Evolutionary conservation across 305 asterid genomes (phyloP), one percentile per base, ranked within the genome.

Genomic region (Euphrasia arctica): DNA sequence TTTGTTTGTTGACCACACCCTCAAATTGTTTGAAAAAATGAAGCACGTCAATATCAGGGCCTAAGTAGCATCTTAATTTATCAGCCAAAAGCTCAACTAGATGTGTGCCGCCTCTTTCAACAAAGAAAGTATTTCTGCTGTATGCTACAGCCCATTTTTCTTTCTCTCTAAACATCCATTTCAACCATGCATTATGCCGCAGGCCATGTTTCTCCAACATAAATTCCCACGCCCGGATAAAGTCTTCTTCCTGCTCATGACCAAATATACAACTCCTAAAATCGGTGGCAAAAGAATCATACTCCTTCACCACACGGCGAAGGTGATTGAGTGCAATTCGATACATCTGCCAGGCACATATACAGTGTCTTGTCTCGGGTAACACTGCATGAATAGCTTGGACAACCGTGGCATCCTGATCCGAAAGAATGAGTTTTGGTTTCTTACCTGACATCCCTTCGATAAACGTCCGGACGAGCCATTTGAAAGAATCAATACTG

Each of bases 311-410:
- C 51, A 56, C 72, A 69, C 70, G 86, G 10, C 56, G 78, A 51
- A 83, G 83, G 67, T 78, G 90, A 41, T 81, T 83, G 65, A 80
- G 86, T 10, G 90, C 86, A 62, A 80, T 78, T 39, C 73, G 77
- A 70, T 80, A 83, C 85, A 83, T 79, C 74, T 78, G 90, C 90
- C 90, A 83, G 54, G 81, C 78, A 73, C 90, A 83, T 60, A 75
- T 78, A 56, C 77, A 79, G 73, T 81, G 90, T 70, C 52, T 77
- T 42, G 85, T 71, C 73, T 83, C 90, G 0, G 84, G 90, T 67
- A 83, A 66, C 47, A 81, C 81, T 31, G 83, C 79, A 71, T 80
- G 85, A 68, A 80, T 75, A 65, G 90, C 86, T 79, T 83, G 85
- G 64, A 83, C 86, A n/a, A 83, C 79, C 4, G 75, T 66, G 25